Base-by-base conservation (phyloP, 2,329 filamentous ascomycete genomes). In the Fusarium foetens region DNA sequence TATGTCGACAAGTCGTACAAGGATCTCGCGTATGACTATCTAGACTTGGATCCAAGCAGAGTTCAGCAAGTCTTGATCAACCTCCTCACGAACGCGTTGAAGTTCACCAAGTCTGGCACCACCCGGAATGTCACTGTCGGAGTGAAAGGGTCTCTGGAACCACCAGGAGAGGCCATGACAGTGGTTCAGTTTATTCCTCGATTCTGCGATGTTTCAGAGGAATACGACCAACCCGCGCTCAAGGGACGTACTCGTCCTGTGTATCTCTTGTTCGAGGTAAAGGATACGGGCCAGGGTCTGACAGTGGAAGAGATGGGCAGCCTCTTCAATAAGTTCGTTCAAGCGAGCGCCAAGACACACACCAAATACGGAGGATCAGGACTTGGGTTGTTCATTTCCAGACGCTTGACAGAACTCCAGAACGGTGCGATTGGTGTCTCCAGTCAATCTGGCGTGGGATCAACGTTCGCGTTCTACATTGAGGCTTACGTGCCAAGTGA, bases 41-140 rank as follows among this genome's bases (percentile, higher is more conserved):
- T 94, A 6, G 82, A 86, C 38, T 81, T 94, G 33, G 93, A 95
- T 78, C 91, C 93, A 0, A 92, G 91, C 21, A 87, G 93, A 29
- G 89, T 95, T 54, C 87, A 93, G 57, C 93, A 95, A 79, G 91
- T 95, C 2, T 84, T 95, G 7, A 94, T 95, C 79, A 95, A 95
- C 75, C 85, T 95, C 3, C 88, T 93, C 13, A 93, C 92, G 12
- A 95, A 95, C 75, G 92, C 93, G 0, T 91, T 95, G 79, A 95
- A 95, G 76, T 95, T 95, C 77, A 95, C 93, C 2, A 90, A 90
- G 39, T 86, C 86, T 0, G 88, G 91, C 23, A 84, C 85, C 21
- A 87, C 84, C 17, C 87, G 90, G 12, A 88, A 88, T 45, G 86
- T 90, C 38, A 81, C 81, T 3, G 83, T 89, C 5, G 81, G 79